A percentile compares a stretch with the other conserved stretches of the same genome.
phyloP scores from a whole-genome alignment of 495 filamentous ascomycete genomes.

The Pyrenopolyporus hunteri region DNA sequence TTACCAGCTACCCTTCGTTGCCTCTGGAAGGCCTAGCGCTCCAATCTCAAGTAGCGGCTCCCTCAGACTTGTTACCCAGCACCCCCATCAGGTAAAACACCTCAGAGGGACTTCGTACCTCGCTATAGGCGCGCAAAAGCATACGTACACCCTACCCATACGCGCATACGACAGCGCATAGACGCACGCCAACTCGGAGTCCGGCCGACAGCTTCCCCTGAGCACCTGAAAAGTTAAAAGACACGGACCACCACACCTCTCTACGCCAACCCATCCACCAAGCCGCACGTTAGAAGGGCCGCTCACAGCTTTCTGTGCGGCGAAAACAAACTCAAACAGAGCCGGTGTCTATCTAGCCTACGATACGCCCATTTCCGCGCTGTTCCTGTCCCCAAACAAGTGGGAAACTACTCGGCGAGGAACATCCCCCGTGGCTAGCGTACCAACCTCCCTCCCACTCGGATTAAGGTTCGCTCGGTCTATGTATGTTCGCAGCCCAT shows the following conservation, averaged over 20 bases:
- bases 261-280: neutral
- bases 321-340: slow-evolving; percentile 34
- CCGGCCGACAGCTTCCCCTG: slow-evolving; percentile 21
- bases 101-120: too few relatives aligned
- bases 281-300: neutral
- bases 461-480: slow-evolving; percentile 29
- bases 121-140: too few relatives aligned
- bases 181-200: slow-evolving; percentile 24
- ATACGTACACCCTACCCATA: too few relatives aligned
- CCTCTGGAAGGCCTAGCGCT: too few relatives aligned
- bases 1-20: too few relatives aligned
- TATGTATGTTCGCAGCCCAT: neutral
- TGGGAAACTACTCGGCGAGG: neutral
- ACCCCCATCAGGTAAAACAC: too few relatives aligned
- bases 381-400: neutral
- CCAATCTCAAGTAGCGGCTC: too few relatives aligned
- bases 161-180: too few relatives aligned
- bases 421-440: neutral
- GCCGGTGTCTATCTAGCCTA: neutral
- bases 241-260: slow-evolving; percentile 18
- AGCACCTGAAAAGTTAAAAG: slow-evolving; percentile 21
- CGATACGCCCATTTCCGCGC: slow-evolving; percentile 15
- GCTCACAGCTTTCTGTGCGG: slow-evolving; percentile 11
- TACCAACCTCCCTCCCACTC: slow-evolving; percentile 3
- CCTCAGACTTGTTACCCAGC: too few relatives aligned